phyloP scores from a whole-genome alignment of 1,284 basidiomycete genomes.

The Cryptococcus sp. region DNA sequence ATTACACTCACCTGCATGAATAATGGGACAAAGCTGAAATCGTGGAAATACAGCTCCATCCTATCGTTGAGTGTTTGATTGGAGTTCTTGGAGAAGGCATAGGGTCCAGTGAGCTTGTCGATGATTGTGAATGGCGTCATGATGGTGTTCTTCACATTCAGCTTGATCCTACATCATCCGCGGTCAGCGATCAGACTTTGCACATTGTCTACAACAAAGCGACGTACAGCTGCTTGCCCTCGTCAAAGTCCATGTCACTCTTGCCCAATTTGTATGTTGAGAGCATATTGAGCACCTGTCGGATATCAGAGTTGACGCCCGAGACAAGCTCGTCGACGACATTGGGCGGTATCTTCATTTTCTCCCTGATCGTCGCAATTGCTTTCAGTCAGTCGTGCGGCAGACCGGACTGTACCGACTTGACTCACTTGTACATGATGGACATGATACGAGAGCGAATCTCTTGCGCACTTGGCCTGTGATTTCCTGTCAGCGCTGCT shows the following conservation, averaged over 20 bases:
- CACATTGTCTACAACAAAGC: neutral
- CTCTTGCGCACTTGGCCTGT: slow-evolving; percentile 70
- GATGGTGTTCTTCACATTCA: slow-evolving; percentile 90
- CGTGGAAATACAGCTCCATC: slow-evolving; percentile 96
- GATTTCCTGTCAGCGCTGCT: slow-evolving; percentile 14
- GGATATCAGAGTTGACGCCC: slow-evolving; percentile 90
- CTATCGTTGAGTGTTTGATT: slow-evolving; percentile 84
- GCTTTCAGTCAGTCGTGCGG: neutral
- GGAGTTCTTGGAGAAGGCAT: slow-evolving; percentile 79
- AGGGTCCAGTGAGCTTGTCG: slow-evolving; percentile 81
- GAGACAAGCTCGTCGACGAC: slow-evolving; percentile 89
- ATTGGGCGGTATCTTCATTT: slow-evolving; percentile 84
- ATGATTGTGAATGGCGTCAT: slow-evolving; percentile 89
- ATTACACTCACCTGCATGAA: slow-evolving; percentile 75
- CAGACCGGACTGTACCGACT: too few relatives aligned
- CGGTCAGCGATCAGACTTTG: neutral
- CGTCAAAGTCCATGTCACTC: slow-evolving; percentile 81
- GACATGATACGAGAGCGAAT: slow-evolving; percentile 84
- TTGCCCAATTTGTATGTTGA: slow-evolving; percentile 90
- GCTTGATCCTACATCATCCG: slow-evolving; percentile 63
- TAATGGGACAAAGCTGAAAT: slow-evolving; percentile 87
- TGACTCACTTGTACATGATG: slow-evolving; percentile 78
- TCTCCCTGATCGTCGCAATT: slow-evolving; percentile 64
- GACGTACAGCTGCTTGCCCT: slow-evolving; percentile 76
- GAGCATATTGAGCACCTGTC: slow-evolving; percentile 95